A percentile compares a stretch with the other conserved stretches of the same genome.
phyloP scores from a whole-genome alignment of 2,329 filamentous ascomycete species.

The Neoascochyta sp. region DNA sequence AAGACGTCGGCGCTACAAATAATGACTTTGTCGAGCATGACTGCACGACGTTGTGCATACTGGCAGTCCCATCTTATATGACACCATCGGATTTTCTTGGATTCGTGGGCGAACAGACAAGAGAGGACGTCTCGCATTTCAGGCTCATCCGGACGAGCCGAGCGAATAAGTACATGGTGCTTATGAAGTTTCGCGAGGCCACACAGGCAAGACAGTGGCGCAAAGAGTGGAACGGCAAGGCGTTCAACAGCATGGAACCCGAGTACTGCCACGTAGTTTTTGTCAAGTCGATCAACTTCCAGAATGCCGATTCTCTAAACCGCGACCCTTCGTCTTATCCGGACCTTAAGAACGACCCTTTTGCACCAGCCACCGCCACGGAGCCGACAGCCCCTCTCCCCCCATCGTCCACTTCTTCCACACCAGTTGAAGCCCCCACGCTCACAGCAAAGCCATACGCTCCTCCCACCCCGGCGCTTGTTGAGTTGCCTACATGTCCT shows the following conservation, averaged over 20 bases:
- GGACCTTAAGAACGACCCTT: slow-evolving; percentile 61
- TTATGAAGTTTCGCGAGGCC: slow-evolving; percentile 85
- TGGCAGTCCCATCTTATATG: slow-evolving; percentile 92
- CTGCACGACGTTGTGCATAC: slow-evolving; percentile 85
- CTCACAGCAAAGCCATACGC: slow-evolving; percentile 61
- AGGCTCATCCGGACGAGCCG: slow-evolving; percentile 86
- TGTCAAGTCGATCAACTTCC: slow-evolving; percentile 85
- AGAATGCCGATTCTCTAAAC: slow-evolving; percentile 53
- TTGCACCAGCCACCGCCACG: slow-evolving; percentile 53
- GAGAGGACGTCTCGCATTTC: slow-evolving; percentile 85
- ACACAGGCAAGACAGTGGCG: slow-evolving; percentile 75
- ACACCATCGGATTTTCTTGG: slow-evolving; percentile 86
- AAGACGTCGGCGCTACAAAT: slow-evolving; percentile 40
- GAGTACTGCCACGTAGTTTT: slow-evolving; percentile 95
- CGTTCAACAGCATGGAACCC: slow-evolving; percentile 91
- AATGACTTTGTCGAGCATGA: slow-evolving; percentile 53
- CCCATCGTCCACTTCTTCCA: slow-evolving; percentile 27
- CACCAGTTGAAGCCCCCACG: slow-evolving; percentile 40
- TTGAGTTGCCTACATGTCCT: slow-evolving; percentile 91
- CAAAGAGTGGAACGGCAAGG: slow-evolving; percentile 82
- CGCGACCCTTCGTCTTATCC: slow-evolving; percentile 52
- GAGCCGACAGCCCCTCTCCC: slow-evolving; percentile 37
- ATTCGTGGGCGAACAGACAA: slow-evolving; percentile 84
- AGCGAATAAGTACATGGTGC: slow-evolving; percentile 88
- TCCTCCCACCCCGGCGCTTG: slow-evolving; percentile 74